Percentiles rank a stretch among this genome's conserved stretches.
These are phyloP conservation scores for Amesomyces nigricolor DNA, from an alignment of 2,329 filamentous ascomycete species.

Conservation along the genomic window DNA sequence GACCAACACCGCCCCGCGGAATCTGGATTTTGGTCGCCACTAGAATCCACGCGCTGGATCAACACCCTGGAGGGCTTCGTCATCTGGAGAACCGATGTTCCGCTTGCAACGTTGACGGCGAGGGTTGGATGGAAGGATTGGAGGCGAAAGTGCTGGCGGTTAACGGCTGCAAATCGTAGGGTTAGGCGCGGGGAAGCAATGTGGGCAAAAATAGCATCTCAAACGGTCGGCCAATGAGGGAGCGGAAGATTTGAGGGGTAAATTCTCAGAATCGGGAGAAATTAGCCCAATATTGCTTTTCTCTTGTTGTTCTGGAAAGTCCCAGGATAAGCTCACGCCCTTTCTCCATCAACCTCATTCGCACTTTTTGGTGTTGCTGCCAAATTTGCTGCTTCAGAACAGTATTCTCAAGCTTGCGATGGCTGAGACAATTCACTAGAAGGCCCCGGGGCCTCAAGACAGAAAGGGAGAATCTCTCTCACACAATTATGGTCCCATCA, in stretches of 20 bases:
- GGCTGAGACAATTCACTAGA: background rate
- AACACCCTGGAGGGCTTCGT: background rate
- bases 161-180: conserved; percentile 2
- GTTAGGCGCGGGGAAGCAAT: conserved; percentile 11
- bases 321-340: conserved; percentile 3
- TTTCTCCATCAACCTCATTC: background rate
- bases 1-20: background rate
- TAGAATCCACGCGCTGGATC: background rate
- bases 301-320: background rate
- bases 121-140: conserved; percentile 6
- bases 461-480: too few relatives aligned
- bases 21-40: background rate
- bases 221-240: background rate
- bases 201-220: conserved; percentile 21
- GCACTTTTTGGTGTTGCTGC: background rate
- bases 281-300: conserved; percentile 15
- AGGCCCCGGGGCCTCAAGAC: too few relatives aligned
- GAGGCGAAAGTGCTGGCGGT: conserved; percentile 8
- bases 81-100: conserved; percentile 13
- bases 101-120: conserved; percentile 8
- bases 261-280: conserved; percentile 6
- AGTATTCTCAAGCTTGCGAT: background rate
- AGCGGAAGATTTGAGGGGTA: conserved; percentile 9
- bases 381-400: background rate
- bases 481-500: too few relatives aligned